Conservation (phyloP, 306 rosid genomes). For the Neltuma alba region DNA sequence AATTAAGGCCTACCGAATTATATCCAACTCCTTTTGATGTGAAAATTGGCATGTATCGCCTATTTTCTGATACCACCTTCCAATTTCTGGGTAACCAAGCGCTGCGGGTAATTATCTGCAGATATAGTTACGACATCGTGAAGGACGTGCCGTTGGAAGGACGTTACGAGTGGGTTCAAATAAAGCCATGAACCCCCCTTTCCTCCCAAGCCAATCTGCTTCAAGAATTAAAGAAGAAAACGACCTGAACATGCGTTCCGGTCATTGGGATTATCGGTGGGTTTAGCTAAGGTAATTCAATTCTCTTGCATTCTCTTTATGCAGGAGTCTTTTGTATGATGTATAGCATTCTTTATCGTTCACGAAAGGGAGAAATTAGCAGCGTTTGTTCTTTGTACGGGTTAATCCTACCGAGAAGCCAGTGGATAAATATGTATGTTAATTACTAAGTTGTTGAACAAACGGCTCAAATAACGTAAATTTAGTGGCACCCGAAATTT, state of each 20-base stretch:
- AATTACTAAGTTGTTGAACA: constrained; percentile 39
- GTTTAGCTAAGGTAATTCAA: constrained; percentile 39
- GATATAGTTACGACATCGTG: constrained; percentile 75
- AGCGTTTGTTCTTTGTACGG: constrained; percentile 43
- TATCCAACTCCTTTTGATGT: not conserved
- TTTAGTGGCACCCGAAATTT: constrained; percentile 25
- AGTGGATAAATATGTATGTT: constrained; percentile 32
- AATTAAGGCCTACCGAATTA: not conserved
- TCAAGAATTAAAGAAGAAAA: constrained; percentile 14
- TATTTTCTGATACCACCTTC: not conserved
- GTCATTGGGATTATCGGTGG: constrained; percentile 31
- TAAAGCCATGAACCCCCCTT: constrained; percentile 51
- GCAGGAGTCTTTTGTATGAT: constrained; percentile 24
- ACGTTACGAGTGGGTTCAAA: constrained; percentile 77
- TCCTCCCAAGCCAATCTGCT: not conserved
- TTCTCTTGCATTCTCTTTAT: not conserved
- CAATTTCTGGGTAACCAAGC: constrained; percentile 28
- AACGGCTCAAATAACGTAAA: constrained; percentile 35
- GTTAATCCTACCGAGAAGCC: constrained; percentile 30
- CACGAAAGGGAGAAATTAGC: constrained; percentile 15
- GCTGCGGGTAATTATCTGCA: constrained; percentile 39
- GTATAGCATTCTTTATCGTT: constrained; percentile 48
- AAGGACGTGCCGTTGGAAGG: constrained; percentile 84
- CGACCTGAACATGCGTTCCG: constrained; percentile 25
- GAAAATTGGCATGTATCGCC: not conserved